These are phyloP conservation scores for Acephala macrosclerotiorum DNA, from an alignment of 2,329 filamentous ascomycete species.

Conservation along the genomic window DNA sequence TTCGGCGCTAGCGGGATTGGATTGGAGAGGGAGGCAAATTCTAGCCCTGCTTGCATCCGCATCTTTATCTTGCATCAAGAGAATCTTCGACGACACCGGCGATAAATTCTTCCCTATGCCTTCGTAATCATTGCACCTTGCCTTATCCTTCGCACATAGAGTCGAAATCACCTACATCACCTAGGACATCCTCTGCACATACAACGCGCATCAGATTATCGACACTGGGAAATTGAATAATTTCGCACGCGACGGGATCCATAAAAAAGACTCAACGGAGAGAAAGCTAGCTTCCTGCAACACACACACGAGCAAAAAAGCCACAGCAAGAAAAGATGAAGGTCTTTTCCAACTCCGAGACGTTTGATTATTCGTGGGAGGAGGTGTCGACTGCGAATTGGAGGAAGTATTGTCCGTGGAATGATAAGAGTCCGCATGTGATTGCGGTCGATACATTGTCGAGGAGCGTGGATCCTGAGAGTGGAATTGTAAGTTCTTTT, in stretches of 20 bases:
- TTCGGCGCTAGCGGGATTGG: constrained; percentile 4
- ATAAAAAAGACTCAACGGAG: constrained; percentile 8
- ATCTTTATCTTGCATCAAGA: background rate
- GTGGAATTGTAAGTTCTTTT: constrained; percentile 66
- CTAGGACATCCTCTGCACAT: background rate
- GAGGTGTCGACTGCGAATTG: constrained; percentile 98
- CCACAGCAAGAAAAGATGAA: constrained; percentile 69
- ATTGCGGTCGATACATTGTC: constrained; percentile 93
- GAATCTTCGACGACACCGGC: background rate
- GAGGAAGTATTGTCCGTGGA: constrained; percentile 99
- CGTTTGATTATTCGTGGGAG: constrained; percentile 98
- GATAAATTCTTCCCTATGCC: too few relatives aligned
- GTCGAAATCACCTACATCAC: too few relatives aligned
- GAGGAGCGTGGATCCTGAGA: constrained; percentile 68
- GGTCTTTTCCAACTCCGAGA: constrained; percentile 89
- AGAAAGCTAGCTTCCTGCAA: constrained; percentile 31
- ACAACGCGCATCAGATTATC: background rate
- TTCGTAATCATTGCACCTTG: background rate
- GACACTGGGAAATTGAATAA: background rate
- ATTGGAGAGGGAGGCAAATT: background rate
- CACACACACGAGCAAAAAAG: constrained; percentile 31
- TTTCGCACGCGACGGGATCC: constrained; percentile 20
- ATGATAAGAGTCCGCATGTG: constrained; percentile 97
- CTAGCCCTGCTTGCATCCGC: background rate
- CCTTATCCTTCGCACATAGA: too few relatives aligned